Conservation (phyloP, 768 basidiomycete species). For the Cytidiella melzeri region DNA sequence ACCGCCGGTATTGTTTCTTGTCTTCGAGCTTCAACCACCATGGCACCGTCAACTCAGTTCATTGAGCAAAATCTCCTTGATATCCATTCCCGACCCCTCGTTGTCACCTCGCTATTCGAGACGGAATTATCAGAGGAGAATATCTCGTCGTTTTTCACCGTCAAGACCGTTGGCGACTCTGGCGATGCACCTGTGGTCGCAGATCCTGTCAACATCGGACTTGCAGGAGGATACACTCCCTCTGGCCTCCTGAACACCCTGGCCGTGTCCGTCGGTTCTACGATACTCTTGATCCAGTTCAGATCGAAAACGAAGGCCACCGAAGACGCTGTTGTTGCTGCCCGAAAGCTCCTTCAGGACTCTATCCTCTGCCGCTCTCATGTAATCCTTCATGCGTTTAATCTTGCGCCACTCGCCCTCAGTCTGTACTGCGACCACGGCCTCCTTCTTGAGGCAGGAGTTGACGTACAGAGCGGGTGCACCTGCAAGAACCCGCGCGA, state of each 20-base stretch:
- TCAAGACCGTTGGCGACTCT: background rate
- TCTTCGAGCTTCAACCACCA: background rate
- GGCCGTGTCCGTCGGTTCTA: slow-evolving; percentile 35
- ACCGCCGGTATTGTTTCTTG: background rate
- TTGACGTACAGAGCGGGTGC: slow-evolving; percentile 54
- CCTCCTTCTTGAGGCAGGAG: slow-evolving; percentile 40
- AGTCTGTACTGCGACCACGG: slow-evolving; percentile 38
- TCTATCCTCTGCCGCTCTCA: slow-evolving; percentile 38
- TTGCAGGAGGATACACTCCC: slow-evolving; percentile 44
- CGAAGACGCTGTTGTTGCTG: slow-evolving; percentile 12
- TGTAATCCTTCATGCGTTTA: slow-evolving; percentile 47
- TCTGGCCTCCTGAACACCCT: slow-evolving; percentile 39
- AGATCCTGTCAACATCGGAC: slow-evolving; percentile 32
- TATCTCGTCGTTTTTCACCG: slow-evolving; percentile 13
- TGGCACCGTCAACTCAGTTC: background rate
- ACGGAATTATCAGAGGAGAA: slow-evolving; percentile 15
- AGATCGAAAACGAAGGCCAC: slow-evolving; percentile 12
- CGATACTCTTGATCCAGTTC: slow-evolving; percentile 20
- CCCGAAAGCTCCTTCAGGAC: slow-evolving; percentile 30
- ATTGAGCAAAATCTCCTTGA: slow-evolving; percentile 25
- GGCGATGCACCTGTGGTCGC: background rate
- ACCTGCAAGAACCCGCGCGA: slow-evolving; percentile 29
- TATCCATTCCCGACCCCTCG: slow-evolving; percentile 13
- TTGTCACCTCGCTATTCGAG: slow-evolving; percentile 18
- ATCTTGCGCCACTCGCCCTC: slow-evolving; percentile 44